Evolutionary conservation across 768 basidiomycete species (phyloP).

Genomic region (Coprinopsis strossmayeri): DNA sequence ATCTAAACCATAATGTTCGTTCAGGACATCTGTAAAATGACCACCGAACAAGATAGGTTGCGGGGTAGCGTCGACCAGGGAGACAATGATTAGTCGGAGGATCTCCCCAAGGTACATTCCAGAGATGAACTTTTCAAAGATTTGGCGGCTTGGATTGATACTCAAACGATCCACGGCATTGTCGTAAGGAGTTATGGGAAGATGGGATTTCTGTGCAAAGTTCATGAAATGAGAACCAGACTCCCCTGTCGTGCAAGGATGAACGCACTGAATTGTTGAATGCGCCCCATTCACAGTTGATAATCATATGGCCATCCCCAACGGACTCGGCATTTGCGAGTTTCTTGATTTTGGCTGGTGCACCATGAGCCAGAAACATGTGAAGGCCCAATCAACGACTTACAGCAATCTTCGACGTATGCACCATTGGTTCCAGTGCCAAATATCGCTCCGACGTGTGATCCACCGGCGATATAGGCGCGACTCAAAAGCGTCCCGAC

Average conservation of each 20-base stretch:
- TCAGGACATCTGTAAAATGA: conserved; percentile 61
- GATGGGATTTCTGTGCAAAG: conserved; percentile 70
- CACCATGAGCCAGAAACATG: too few species aligned
- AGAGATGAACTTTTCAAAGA: conserved; percentile 97
- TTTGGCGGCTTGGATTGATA: conserved; percentile 90
- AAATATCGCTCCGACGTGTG: conserved; percentile 86
- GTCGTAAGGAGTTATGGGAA: conserved; percentile 88
- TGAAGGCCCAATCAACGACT: too few species aligned
- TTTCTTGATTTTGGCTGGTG: conserved; percentile 81
- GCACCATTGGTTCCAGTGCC: conserved; percentile 99
- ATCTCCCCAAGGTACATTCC: conserved; percentile 99
- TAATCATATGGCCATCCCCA: conserved; percentile 77
- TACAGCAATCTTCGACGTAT: conserved; percentile 79
- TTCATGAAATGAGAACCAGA: not conserved
- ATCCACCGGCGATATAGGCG: conserved; percentile 90
- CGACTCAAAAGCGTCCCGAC: conserved; percentile 92
- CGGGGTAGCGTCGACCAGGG: conserved; percentile 73
- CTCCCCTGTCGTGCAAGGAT: not conserved
- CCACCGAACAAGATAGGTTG: conserved; percentile 75
- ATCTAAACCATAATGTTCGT: conserved; percentile 92
- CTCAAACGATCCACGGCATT: conserved; percentile 88
- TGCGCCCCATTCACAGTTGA: conserved; percentile 98
- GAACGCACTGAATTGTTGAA: conserved; percentile 87
- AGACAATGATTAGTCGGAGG: conserved; percentile 75
- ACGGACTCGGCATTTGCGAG: conserved; percentile 53